Evolutionary conservation across 495 filamentous ascomycete species (phyloP), one percentile per base, ranked within the genome.

Genomic region (Daldinia childiae): DNA sequence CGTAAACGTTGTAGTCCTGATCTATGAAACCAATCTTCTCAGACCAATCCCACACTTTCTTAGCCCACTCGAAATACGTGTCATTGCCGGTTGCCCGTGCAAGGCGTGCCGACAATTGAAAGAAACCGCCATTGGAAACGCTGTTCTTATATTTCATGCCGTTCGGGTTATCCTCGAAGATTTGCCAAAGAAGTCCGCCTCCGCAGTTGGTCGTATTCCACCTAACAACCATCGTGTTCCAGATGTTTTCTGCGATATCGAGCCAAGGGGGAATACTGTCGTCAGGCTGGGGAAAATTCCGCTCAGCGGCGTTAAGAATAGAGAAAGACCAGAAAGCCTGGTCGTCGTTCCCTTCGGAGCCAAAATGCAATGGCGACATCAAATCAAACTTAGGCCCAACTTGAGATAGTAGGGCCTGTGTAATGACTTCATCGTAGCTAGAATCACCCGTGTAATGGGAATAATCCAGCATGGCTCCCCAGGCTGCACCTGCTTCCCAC

Each of bases 171-270:
- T 85, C 90, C 1, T 87, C 85, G 77, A 91, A 93, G 64, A 97
- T 94, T 80, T 97, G 93, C 94, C 94, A 97, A 17, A 87, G 79
- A 52, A 97, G 76, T 5, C 93, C 93, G 38, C 92, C 93, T 34
- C 81, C 82, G 67, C 93, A 95, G 14, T 81, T 83, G 3, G 81
- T 80, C 0, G 78, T 81, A 77, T 96, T 88, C 93, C 93, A 98
- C 11, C 92, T 85, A 3, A 78, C 71, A 4, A 78, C 83, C 65
- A 84, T 76, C 8, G 78, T 79, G 66, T 82, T 80, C 76, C 77
- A 85, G 48, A 83, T 71, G 63, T 85, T 85, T 24, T 64, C 72
- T 9, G 78, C 77, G 27, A 94, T 81, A 6, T 88, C 78, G 6
- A 91, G 79, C 89, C 90, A 94, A 1, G 84, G 83, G 0, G 90